Evolutionary conservation across 129 eudicot species (phyloP).

Genomic region (Flaveria linearis): DNA sequence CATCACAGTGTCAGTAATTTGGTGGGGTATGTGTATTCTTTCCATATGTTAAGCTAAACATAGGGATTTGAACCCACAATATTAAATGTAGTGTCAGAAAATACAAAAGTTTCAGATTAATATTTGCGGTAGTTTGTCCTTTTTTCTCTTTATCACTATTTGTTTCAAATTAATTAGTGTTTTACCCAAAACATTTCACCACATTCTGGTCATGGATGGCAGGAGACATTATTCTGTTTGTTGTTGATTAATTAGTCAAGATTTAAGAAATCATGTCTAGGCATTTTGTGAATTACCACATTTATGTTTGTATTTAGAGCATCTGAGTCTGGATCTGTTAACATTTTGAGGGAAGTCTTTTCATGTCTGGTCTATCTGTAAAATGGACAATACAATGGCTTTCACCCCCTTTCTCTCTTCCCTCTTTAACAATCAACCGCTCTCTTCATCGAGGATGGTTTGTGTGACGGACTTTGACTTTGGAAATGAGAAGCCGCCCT

Average conservation of each 20-base stretch:
- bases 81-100: constrained; percentile 3
- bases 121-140: constrained; percentile 9
- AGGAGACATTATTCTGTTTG: not conserved
- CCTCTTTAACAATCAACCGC: no score
- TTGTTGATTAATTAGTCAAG: not conserved
- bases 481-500: no score
- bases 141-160: not conserved
- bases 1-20: constrained; percentile 41
- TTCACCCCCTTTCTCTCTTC: no score
- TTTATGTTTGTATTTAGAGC: no score
- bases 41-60: constrained; percentile 30
- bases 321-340: no score
- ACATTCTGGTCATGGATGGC: constrained; percentile 7
- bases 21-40: constrained; percentile 38
- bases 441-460: no score
- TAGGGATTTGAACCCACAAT: constrained; percentile 38
- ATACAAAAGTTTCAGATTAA: not conserved
- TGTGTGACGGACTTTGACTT: no score
- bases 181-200: not conserved
- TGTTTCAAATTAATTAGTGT: not conserved
- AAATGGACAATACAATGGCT: no score
- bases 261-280: not conserved
- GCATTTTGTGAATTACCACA: not conserved
- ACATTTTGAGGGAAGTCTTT: no score
- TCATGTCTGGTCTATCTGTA: no score